Evolutionary conservation across 2,329 filamentous ascomycete genomes (phyloP).

Genomic region (Xylaria sp.): DNA sequence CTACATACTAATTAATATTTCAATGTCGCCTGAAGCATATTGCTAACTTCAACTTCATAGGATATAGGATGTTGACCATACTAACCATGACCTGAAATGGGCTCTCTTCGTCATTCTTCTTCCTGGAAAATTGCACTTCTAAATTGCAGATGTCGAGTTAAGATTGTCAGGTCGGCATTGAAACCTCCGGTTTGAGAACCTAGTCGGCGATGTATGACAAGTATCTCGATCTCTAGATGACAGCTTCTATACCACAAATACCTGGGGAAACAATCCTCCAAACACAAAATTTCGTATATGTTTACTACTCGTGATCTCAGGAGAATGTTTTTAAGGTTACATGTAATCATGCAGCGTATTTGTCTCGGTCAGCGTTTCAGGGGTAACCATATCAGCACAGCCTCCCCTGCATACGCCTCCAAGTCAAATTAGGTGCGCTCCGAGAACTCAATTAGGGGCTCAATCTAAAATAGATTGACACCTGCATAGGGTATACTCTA

Average conservation of each 20-base stretch:
- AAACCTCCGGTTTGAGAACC: background rate
- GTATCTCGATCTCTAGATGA: background rate
- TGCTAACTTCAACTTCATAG: background rate
- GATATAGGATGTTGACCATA: background rate
- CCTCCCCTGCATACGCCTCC: slow-evolving; percentile 12
- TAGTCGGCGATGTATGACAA: background rate
- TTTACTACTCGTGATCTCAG: background rate
- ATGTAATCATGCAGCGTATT: slow-evolving; percentile 5
- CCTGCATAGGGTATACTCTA: background rate
- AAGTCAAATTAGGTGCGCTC: background rate
- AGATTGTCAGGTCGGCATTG: background rate
- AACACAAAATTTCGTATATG: background rate
- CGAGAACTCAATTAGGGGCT: background rate
- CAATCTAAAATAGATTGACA: background rate
- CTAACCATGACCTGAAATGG: background rate
- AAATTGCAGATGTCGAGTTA: background rate
- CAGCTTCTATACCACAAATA: background rate
- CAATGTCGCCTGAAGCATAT: background rate
- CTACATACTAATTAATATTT: background rate
- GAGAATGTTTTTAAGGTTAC: background rate
- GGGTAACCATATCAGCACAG: slow-evolving; percentile 20
- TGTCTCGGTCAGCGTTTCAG: slow-evolving; percentile 33
- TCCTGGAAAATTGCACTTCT: background rate
- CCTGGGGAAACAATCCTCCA: background rate
- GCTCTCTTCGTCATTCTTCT: background rate